phyloP scores from a whole-genome alignment of 2,329 filamentous ascomycete genomes.

The Calonectria crousiana region DNA sequence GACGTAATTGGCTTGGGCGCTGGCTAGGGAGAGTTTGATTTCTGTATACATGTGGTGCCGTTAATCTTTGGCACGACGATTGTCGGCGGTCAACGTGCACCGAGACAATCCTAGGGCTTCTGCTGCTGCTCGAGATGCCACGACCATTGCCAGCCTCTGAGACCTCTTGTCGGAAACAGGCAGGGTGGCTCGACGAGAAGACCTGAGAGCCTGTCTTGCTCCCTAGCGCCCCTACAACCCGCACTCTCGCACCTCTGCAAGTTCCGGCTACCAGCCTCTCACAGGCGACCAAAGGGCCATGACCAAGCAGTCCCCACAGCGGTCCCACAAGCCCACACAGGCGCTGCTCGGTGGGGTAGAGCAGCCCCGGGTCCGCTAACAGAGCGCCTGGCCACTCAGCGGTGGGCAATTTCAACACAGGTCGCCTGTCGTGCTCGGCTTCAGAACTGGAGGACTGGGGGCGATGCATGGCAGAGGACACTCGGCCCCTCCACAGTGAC shows the following conservation, averaged over 20 bases:
- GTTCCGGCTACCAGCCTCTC: slow-evolving; percentile 31
- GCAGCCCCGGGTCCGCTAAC: slow-evolving; percentile 27
- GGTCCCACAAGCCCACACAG: slow-evolving; percentile 33
- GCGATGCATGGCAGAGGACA: not conserved
- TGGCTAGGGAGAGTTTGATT: not conserved
- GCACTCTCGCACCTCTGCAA: slow-evolving; percentile 1
- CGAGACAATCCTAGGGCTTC: not conserved
- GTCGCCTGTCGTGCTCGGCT: not conserved
- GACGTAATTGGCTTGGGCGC: not conserved
- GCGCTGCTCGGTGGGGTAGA: slow-evolving; percentile 18
- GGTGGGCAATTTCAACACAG: slow-evolving; percentile 37
- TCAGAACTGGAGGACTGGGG: not conserved
- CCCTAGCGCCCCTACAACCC: slow-evolving; percentile 22
- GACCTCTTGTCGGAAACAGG: not conserved
- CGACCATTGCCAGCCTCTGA: not conserved
- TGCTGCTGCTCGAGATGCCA: not conserved
- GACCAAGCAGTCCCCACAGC: slow-evolving; percentile 38
- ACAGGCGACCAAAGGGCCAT: slow-evolving; percentile 36
- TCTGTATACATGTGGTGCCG: not conserved
- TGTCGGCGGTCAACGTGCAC: not conserved
- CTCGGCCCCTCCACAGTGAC: slow-evolving; percentile 14
- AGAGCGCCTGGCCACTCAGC: slow-evolving; percentile 36
- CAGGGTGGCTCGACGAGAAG: not conserved
- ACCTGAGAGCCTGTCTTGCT: not conserved
- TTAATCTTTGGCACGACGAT: not conserved